Evolutionary conservation across 2,329 filamentous ascomycete species (phyloP), one percentile per base, ranked within the genome.

Genomic region (Blumeria hordei): DNA sequence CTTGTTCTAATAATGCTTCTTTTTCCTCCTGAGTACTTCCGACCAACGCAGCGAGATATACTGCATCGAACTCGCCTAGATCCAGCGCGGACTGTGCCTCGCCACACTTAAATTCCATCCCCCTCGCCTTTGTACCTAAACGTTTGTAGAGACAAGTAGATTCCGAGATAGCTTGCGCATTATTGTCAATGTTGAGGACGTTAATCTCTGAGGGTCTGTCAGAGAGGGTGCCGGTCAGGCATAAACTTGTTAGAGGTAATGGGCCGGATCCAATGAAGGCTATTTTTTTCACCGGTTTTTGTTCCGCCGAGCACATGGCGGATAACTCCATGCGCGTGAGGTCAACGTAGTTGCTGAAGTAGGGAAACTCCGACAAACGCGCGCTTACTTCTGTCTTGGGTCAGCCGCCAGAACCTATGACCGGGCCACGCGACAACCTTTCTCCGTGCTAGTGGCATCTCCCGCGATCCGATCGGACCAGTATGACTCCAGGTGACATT

Each of bases 181-280:
- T 64, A 16, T 64, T 62, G 53, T 74, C 71, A 55, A 74, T 66
- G 53, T 73, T 73, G 55, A 69, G 60, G 5, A 71, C 60, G 3
- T 3, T 50, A 7, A 43, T 37, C 2, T 34, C 9, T 14, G 21
- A 9, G 43, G 32, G 37, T 18, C 9, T 44, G 45, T 12, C 33
- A 1, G 18, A 16, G 6, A 37, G 54, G 54, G 36, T 18, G 4
- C 36, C 56, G 35, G 43, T 55, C 2, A 74, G 63, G 56, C 71
- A 73, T 3, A 75, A 60, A 0, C 69, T 71, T 0, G 72, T 74
- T 14, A 75, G 59, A 0, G 73, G 73, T 1, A 75, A 60, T 0
- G 72, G 72, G 0, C 73, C 73, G 0, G 70, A 73, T 11, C 73
- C 73, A 3, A 76, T 67, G 58, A 75, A 74, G 1, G 69, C 70